Evolutionary conservation across 225 moss, liverwort and hornwort species (phyloP).

Genomic region (Antitrichia curtipendula): DNA sequence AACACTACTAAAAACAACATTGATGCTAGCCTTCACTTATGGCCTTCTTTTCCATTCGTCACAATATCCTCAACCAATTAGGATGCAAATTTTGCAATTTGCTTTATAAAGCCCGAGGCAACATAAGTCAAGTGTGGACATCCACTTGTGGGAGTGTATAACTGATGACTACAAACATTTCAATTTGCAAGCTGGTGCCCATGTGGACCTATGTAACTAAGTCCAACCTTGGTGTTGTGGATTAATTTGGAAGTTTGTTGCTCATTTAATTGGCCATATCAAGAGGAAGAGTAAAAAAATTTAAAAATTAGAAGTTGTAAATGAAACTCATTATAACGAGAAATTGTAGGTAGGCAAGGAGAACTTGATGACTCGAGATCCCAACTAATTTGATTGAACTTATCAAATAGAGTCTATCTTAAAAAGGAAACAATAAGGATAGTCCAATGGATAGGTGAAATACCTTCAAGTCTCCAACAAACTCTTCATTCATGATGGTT

Average conservation of each 20-base stretch:
- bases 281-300: not conserved
- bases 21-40: too few relatives aligned
- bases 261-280: not conserved
- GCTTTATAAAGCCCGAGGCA: fast-evolving
- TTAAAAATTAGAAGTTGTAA: not conserved
- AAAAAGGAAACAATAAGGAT: not conserved
- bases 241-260: too few relatives aligned
- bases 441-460: fast-evolving
- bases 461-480: not conserved
- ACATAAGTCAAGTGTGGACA: not conserved
- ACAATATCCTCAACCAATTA: not conserved
- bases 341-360: fast-evolving
- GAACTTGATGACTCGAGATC: not conserved
- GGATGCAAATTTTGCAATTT: not conserved
- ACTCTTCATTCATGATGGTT: not conserved
- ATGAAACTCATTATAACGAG: not conserved
- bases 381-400: not conserved
- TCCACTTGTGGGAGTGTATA: not conserved
- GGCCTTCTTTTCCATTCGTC: fast-evolving
- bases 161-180: not conserved
- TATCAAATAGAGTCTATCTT: not conserved
- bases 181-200: not conserved
- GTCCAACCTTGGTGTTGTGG: not conserved
- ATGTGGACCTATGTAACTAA: not conserved
- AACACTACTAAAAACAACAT: not conserved